Evolutionary conservation across 2,329 filamentous ascomycete species (phyloP), one percentile per base, ranked within the genome.

Genomic region (Alternaria infectoria): DNA sequence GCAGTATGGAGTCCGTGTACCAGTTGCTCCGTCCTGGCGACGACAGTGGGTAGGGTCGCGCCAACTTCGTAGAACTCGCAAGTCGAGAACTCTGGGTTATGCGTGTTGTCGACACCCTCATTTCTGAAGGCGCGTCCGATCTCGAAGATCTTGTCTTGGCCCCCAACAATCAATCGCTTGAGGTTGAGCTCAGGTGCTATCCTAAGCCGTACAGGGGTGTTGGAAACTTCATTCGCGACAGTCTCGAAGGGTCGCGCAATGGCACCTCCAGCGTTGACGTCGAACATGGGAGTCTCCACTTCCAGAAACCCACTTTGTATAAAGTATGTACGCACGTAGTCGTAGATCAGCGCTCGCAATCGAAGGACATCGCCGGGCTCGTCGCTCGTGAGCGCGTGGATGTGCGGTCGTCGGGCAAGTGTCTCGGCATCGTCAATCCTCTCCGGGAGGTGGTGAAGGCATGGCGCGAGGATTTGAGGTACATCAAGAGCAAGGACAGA

Each of bases 11-110:
- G 70, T 21, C 69, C 70, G n/a, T 72, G 69, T 30, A 97, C 80
- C 51, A 98, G 81, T 13, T 85, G 82, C 77, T 96, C 91, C 1
- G 95, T 98, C 76, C 89, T 88, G 19, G 80, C 77, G 74, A 97
- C 93, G 54, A 98, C 83, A 45, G 92, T 88, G 36, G 89, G 83
- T 0, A 97, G 86, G 67, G 90, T 91, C 64, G 91, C 89, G 74
- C 94, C 96, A 3, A 94, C 90, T 65, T 91, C 90, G 81, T 99
- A 99, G 81, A 97, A 98, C 81, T 99, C 96, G 83, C 95, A 98
- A 64, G 93, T 98, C 47, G 92, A 96, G 81, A 98, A 99, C 77
- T 99, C 96, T 0, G 96, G 95, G 76, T 99, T 99, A 78, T 99
- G 96, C 0, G 93, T 97, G 36, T 74, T 78, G 57, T 79, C 76